These are phyloP conservation scores for Mollisiaceae sp. DNA, from an alignment of 2,329 filamentous ascomycete genomes.

Conservation along the genomic window DNA sequence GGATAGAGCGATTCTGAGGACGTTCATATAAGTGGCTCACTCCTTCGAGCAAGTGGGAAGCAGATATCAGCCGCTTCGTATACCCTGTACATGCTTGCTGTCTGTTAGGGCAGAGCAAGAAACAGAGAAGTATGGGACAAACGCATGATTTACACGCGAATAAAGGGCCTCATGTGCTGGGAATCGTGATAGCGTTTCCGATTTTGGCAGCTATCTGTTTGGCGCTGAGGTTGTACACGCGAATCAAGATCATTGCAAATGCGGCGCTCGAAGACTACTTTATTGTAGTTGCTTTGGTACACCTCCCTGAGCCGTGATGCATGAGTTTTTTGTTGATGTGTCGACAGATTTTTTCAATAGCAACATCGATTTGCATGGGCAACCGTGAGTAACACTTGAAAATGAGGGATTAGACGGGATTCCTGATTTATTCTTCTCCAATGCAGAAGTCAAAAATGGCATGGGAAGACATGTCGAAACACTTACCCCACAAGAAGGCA, in stretches of 20 bases:
- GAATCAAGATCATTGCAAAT: conserved; percentile 16
- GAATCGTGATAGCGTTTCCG: conserved; percentile 14
- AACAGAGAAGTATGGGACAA: background rate
- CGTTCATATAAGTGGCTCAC: background rate
- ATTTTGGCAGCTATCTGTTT: conserved; percentile 11
- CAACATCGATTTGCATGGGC: conserved; percentile 14
- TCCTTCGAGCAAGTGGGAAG: too few relatives aligned
- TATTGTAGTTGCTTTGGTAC: conserved; percentile 9
- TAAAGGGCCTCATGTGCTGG: conserved; percentile 12
- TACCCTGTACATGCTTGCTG: background rate
- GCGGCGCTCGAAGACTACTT: conserved; percentile 17
- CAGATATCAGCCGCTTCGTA: background rate
- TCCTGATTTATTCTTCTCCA: background rate
- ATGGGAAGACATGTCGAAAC: conserved; percentile 17
- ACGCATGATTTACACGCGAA: conserved; percentile 8
- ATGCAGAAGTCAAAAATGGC: conserved; percentile 17
- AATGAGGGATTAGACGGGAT: background rate
- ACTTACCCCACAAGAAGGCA: conserved; percentile 6
- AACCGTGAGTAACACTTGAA: background rate
- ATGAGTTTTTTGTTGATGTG: background rate
- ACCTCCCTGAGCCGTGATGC: background rate
- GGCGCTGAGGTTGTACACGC: conserved; percentile 13
- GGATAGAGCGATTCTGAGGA: background rate
- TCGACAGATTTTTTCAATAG: conserved; percentile 15
- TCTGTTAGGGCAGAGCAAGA: background rate